Percentiles rank a stretch among this genome's conserved stretches.
Conservation (phyloP, 495 filamentous ascomycete genomes). For the Hyaloscypha finlandica region DNA sequence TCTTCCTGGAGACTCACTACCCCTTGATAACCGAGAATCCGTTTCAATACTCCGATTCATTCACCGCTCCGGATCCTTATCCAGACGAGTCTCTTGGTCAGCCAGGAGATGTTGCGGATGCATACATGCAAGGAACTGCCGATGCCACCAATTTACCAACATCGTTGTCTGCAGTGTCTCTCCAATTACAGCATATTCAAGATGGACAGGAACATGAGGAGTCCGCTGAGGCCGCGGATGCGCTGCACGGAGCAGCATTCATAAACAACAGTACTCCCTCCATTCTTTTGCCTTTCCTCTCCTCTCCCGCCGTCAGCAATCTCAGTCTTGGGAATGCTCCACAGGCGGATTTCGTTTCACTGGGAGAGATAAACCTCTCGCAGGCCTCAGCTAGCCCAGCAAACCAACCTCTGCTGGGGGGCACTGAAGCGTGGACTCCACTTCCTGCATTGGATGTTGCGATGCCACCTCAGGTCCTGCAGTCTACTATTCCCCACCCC, state of each 20-base stretch:
- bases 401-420: slow-evolving; percentile 17
- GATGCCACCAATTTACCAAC: slow-evolving; percentile 13
- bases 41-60: not conserved
- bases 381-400: not conserved
- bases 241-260: slow-evolving; percentile 6
- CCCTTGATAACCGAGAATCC: not conserved
- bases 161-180: slow-evolving; percentile 27
- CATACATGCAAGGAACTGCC: slow-evolving; percentile 13
- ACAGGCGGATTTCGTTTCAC: slow-evolving; percentile 17
- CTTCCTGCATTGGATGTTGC: slow-evolving; percentile 4
- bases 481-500: not conserved
- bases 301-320: not conserved
- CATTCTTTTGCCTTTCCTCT: slow-evolving; percentile 20
- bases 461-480: slow-evolving; percentile 10
- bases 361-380: slow-evolving; percentile 5
- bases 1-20: slow-evolving; percentile 5
- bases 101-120: not conserved
- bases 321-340: not conserved
- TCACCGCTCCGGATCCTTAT: not conserved
- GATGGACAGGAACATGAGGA: slow-evolving; percentile 28
- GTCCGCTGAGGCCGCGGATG: slow-evolving; percentile 7
- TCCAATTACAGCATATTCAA: slow-evolving; percentile 33
- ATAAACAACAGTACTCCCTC: slow-evolving; percentile 28
- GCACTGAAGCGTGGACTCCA: slow-evolving; percentile 13
- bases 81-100: not conserved